phyloP scores from a whole-genome alignment of 2,329 filamentous ascomycete species.

The Microcyclospora pomicola region DNA sequence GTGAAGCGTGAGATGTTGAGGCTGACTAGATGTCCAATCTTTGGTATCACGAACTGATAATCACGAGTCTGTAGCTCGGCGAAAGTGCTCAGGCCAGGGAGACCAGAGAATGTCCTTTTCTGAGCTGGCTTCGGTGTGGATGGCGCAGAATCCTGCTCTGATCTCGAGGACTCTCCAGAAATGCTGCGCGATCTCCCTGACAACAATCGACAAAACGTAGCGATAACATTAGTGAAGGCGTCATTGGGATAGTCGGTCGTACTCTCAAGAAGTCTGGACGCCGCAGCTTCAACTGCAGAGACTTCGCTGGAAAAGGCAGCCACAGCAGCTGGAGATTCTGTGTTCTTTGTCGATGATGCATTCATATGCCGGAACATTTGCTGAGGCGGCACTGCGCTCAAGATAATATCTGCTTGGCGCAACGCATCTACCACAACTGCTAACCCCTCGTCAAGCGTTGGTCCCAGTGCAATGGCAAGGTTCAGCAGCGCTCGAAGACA shows the following conservation, averaged over 20 bases:
- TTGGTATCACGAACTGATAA: constrained; percentile 35
- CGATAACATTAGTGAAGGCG: constrained; percentile 64
- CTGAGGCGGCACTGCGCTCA: constrained; percentile 36
- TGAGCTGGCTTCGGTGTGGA: constrained; percentile 12
- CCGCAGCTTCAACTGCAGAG: constrained; percentile 76
- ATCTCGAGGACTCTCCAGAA: too few species aligned
- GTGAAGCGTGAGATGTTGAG: constrained; percentile 48
- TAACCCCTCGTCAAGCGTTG: constrained; percentile 75
- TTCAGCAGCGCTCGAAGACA: constrained; percentile 89
- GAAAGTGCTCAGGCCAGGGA: constrained; percentile 30
- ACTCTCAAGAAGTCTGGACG: constrained; percentile 75
- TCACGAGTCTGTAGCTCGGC: constrained; percentile 27
- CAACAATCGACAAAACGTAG: constrained; percentile 60
- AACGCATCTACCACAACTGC: constrained; percentile 82
- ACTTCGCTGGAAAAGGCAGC: constrained; percentile 56
- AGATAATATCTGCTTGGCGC: constrained; percentile 80
- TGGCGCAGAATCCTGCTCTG: constrained; percentile 12
- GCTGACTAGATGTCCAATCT: constrained; percentile 32
- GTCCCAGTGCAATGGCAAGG: constrained; percentile 82
- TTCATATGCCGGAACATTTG: constrained; percentile 13
- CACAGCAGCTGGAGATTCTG: constrained; percentile 15
- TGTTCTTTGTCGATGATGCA: constrained; percentile 9
- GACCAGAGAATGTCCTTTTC: constrained; percentile 27
- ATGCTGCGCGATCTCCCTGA: constrained; percentile 16
- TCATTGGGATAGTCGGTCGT: constrained; percentile 79